Evolutionary conservation across 1,284 basidiomycete species (phyloP), one percentile per base, ranked within the genome.

Genomic region (Stereum hirsutum): DNA sequence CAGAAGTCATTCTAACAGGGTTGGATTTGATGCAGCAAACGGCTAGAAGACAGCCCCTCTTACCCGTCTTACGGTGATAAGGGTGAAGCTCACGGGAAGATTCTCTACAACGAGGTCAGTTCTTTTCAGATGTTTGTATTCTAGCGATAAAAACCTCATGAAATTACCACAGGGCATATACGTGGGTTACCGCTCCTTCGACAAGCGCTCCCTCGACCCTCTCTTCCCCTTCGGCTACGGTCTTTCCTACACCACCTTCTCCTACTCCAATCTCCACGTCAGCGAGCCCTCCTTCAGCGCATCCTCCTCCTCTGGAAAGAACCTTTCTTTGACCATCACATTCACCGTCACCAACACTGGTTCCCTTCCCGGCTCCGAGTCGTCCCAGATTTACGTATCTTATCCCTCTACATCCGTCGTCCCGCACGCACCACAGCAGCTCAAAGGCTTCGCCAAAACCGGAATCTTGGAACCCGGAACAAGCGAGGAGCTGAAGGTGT

Each of bases 161-260:
- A 36, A 1, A 15, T 23, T 33, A 5, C 14, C 10, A 12, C 17
- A 82, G 58, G 78, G 80, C 54, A 54, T 84, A 1, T 81, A 76
- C 52, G 78, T 82, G 11, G 83, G 83, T 31, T 87, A 87, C 60
- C 84, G 82, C 58, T 68, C 76, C 52, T 82, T 80, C 55, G 73
- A 79, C 40, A 72, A 74, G 45, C 68, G 68, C 46, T 66, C 56
- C 46, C 67, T 85, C 41, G 61, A 64, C 43, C 75, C 83, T 1
- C 62, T 83, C 31, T 88, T 81, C 63, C 69, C 77, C 17, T 87
- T 88, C 54, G 84, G 85, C 69, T 81, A n/a, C 58, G 87, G 87
- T 4, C 62, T 89, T 27, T 84, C 80, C 2, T 89, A 88, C 62
- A 82, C 84, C 3, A 71, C 66, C 0, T 89, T 89, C 60, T 61